Evolutionary conservation across 2,329 filamentous ascomycete species (phyloP).

Genomic region (Remersonia thermophila): DNA sequence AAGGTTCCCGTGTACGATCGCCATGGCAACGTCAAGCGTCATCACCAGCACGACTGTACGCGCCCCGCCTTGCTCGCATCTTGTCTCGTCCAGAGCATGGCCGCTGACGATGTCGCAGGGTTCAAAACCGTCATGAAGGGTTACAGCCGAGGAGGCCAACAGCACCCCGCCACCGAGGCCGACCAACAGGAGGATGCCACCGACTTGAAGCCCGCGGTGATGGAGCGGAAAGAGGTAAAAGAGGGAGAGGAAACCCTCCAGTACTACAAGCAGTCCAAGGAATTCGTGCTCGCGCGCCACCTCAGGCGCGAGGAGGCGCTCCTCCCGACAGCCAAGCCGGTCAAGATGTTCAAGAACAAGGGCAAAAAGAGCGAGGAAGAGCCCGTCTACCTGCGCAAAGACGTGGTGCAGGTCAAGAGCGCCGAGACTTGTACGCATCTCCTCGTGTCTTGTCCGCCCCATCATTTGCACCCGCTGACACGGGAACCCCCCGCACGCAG

Average conservation of each 20-base stretch:
- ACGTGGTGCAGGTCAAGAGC: slow-evolving; percentile 77
- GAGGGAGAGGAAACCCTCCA: slow-evolving; percentile 74
- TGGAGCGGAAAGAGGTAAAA: slow-evolving; percentile 59
- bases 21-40: slow-evolving; percentile 62
- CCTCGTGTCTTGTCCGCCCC: too few species aligned
- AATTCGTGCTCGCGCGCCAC: slow-evolving; percentile 77
- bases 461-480: too few species aligned
- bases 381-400: slow-evolving; percentile 65
- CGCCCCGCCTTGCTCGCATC: too few species aligned
- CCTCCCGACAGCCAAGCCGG: slow-evolving; percentile 51
- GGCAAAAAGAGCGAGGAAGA: slow-evolving; percentile 69
- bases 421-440: slow-evolving; percentile 59
- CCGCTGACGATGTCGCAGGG: slow-evolving; percentile 29
- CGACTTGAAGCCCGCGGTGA: slow-evolving; percentile 61
- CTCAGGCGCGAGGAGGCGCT: slow-evolving; percentile 87
- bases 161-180: slow-evolving; percentile 48
- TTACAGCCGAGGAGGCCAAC: slow-evolving; percentile 44
- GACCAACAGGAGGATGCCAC: slow-evolving; percentile 71
- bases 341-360: slow-evolving; percentile 62
- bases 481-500: too few species aligned
- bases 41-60: slow-evolving; percentile 61
- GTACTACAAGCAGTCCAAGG: slow-evolving; percentile 74
- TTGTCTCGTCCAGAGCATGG: too few species aligned
- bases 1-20: slow-evolving; percentile 71
- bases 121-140: slow-evolving; percentile 68